These are phyloP conservation scores for Orbilia javanica DNA, from an alignment of 2,329 filamentous ascomycete species.

Conservation along the genomic window DNA sequence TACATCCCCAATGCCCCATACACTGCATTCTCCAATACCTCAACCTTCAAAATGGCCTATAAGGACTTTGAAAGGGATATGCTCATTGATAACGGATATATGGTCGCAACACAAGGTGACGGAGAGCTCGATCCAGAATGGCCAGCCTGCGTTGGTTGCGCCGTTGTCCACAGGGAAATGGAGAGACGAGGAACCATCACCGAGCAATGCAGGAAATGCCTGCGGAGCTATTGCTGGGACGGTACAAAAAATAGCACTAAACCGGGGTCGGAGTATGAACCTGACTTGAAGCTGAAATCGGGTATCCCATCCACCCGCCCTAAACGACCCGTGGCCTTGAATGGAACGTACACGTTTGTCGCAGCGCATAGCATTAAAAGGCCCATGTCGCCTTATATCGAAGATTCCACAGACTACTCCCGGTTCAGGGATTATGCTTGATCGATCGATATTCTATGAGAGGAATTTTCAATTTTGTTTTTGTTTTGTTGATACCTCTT, in stretches of 20 bases:
- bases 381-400: conserved; percentile 27
- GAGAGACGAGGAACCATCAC: conserved; percentile 77
- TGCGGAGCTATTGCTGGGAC: conserved; percentile 92
- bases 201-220: conserved; percentile 79
- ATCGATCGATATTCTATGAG: neutral
- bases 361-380: neutral
- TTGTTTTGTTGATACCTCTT: conserved; percentile 20
- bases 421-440: conserved; percentile 36
- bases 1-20: conserved; percentile 92
- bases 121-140: conserved; percentile 79
- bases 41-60: conserved; percentile 79
- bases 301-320: neutral
- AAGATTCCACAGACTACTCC: conserved; percentile 37
- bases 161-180: conserved; percentile 82
- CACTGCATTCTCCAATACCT: conserved; percentile 79
- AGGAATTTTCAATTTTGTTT: neutral
- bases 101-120: conserved; percentile 86
- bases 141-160: conserved; percentile 88
- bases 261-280: conserved; percentile 35
- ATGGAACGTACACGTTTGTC: conserved; percentile 4
- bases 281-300: conserved; percentile 33
- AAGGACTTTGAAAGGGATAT: conserved; percentile 76
- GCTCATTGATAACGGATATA: conserved; percentile 88
- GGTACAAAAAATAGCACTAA: conserved; percentile 69
- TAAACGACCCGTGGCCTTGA: neutral